Percentiles rank a stretch among this genome's conserved stretches.
These are phyloP conservation scores for Exophiala viscosa DNA, from an alignment of 2,329 filamentous ascomycete species.

Conservation along the genomic window DNA sequence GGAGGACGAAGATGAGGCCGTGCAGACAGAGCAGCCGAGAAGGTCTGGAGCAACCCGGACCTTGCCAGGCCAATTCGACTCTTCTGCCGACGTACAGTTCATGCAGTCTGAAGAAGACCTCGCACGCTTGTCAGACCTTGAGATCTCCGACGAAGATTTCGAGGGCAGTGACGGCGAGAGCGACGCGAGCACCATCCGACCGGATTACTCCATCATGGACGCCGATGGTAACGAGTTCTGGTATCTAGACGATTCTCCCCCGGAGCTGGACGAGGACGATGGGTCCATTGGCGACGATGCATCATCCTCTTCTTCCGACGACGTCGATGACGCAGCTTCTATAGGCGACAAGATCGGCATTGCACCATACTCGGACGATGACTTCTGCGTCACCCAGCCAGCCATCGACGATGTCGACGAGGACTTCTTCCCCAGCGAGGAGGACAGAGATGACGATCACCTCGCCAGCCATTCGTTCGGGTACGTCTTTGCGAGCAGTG, in stretches of 20 bases:
- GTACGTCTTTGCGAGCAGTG: slow-evolving; percentile 83
- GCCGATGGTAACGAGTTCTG: slow-evolving; percentile 41
- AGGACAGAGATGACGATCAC: slow-evolving; percentile 75
- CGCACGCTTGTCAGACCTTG: slow-evolving; percentile 43
- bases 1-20: slow-evolving; percentile 44
- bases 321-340: slow-evolving; percentile 47
- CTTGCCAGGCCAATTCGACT: slow-evolving; percentile 31
- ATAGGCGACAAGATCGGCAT: slow-evolving; percentile 61
- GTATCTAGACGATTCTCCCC: slow-evolving; percentile 43
- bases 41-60: slow-evolving; percentile 43
- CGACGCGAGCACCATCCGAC: slow-evolving; percentile 28
- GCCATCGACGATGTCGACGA: slow-evolving; percentile 82
- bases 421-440: slow-evolving; percentile 72
- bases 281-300: slow-evolving; percentile 53
- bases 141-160: slow-evolving; percentile 50
- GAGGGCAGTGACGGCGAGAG: slow-evolving; percentile 25
- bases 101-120: slow-evolving; percentile 38
- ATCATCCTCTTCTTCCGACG: slow-evolving; percentile 31
- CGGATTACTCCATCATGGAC: slow-evolving; percentile 36
- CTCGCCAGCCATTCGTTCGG: slow-evolving; percentile 77
- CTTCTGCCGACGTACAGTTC: slow-evolving; percentile 34
- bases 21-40: slow-evolving; percentile 36
- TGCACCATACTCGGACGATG: slow-evolving; percentile 57
- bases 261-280: slow-evolving; percentile 39
- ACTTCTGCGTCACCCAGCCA: slow-evolving; percentile 82